Evolutionary conservation across 176 grass and related monocot species (phyloP), one percentile per base, ranked within the genome.

Genomic region (Melocanna baccifera): DNA sequence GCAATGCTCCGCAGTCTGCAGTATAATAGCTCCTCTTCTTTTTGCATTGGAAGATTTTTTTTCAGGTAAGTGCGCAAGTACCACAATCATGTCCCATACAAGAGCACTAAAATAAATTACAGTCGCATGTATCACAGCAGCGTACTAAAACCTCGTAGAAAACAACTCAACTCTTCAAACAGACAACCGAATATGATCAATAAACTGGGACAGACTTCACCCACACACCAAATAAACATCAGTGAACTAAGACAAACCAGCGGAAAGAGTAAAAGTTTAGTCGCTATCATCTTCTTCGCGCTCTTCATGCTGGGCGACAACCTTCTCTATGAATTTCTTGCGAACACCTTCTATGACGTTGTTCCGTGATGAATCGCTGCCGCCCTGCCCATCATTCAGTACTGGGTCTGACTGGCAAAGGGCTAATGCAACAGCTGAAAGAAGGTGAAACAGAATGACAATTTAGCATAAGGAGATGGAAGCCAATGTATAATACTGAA

Each of bases 321-420:
- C 77, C 85, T 96, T 99, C 90, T 99, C 97, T 22, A 99, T 96
- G 34, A 99, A 96, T 75, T 90, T 99, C 58, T 86, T 94, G 37
- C 91, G 93, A 75, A 99, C 91, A 12, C 91, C 91, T 81, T 94
- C 90, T 25, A 96, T 91, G 68, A 99, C 94, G 55, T 87, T 88
- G 75, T 94, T 61, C 65, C 79, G 85, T 1, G 96, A 97, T 78
- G 92, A 80, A 92, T 93, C 87, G 5, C 64, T 77, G 20, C 83
- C 81, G 36, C 85, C 46, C 15, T 92, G 87, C 37, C 97, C 93
- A 94, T 99, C 97, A 75, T 96, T 96, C 65, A 99, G 71, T 47
- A 99, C 91, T 7, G 93, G 93, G 48, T 95, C 91, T 76, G 93
- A 94, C 0, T 94, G 88, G 84, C 91, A 99, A 83, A 99, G 91